phyloP scores from a whole-genome alignment of 2,329 filamentous ascomycete genomes.

The Fusarium phyllophilum region DNA sequence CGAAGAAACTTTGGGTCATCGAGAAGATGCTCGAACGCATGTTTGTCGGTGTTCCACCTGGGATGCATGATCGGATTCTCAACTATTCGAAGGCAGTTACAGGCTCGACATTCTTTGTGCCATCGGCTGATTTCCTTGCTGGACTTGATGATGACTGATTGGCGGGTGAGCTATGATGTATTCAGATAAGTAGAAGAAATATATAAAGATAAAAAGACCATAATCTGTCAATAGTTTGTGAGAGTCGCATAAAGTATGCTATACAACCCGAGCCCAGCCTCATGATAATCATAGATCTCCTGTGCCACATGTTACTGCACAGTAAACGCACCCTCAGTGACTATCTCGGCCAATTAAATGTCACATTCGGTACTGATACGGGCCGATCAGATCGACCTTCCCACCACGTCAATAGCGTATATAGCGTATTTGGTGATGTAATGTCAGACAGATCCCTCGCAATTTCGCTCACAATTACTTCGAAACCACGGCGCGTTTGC shows the following conservation, averaged over 20 bases:
- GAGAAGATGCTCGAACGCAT: conserved; percentile 68
- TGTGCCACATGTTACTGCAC: background rate
- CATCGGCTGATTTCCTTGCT: conserved; percentile 39
- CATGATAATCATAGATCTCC: background rate
- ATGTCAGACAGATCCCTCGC: conserved; percentile 2
- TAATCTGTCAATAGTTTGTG: background rate
- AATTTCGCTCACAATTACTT: background rate
- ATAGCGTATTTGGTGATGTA: conserved; percentile 4
- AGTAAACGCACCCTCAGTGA: background rate
- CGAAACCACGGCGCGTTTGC: background rate
- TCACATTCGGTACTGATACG: background rate
- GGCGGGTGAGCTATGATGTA: background rate
- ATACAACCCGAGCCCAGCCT: background rate
- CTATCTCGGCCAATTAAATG: background rate
- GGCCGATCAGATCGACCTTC: background rate
- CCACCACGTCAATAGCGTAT: background rate
- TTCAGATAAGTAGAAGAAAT: background rate
- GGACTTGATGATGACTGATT: conserved; percentile 9
- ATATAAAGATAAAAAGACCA: background rate
- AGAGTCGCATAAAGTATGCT: background rate
- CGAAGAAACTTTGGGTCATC: conserved; percentile 63
- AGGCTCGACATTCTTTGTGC: conserved; percentile 64
- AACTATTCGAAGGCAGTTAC: conserved; percentile 65
- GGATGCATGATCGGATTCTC: conserved; percentile 64
- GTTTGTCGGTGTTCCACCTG: conserved; percentile 65